Base-by-base conservation (phyloP, 225 moss, liverwort and hornwort genomes). In the Physcomitrium patens region DNA sequence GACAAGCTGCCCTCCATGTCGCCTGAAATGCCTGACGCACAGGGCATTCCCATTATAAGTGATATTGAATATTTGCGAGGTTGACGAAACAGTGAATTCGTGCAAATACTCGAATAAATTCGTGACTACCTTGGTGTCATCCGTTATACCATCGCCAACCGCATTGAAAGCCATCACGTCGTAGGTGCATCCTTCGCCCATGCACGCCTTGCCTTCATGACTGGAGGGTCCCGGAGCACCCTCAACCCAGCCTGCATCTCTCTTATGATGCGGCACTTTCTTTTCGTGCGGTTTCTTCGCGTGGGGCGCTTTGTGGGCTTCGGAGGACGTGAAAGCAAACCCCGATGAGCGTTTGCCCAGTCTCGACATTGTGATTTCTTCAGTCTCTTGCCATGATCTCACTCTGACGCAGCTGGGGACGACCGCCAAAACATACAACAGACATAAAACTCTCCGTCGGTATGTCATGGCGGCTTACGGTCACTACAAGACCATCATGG, bases 101-200 rank as follows among this genome's bases (percentile, higher is more conserved):
- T 37, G 31, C 31, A 37, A 37, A 37, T 0, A 37, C 31, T 37
- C 31, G 31, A 55, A 42, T n/a, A 75, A 14, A 58, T 69, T 19
- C 26, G 15, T 57, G 53, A 20, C 51, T 60, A 83, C 86, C 78
- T 78, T 78, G 37, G 86, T 84, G 73, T 86, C 86, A 50, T 86
- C 86, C 1, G 86, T 86, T 23, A 84, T 75, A 50, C 86, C 83
- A 67, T 86, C 86, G 4, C 86, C 86, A 27, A 81, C 83, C 18
- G 86, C 86, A 2, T 67, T 26, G 70, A 78, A 86, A 49, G 61
- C 37, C 75, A 81, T 31, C 49, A 86, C 86, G 73, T 79, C 28
- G 76, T 78, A 86, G 68, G 28, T 51, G 76, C 72, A 73, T 26
- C 82, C 85, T 58, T 68, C 53, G 1, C 28, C 43, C 49, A 66